Evolutionary conservation across 2,329 filamentous ascomycete species (phyloP).

Genomic region (Bipolaris cookei): DNA sequence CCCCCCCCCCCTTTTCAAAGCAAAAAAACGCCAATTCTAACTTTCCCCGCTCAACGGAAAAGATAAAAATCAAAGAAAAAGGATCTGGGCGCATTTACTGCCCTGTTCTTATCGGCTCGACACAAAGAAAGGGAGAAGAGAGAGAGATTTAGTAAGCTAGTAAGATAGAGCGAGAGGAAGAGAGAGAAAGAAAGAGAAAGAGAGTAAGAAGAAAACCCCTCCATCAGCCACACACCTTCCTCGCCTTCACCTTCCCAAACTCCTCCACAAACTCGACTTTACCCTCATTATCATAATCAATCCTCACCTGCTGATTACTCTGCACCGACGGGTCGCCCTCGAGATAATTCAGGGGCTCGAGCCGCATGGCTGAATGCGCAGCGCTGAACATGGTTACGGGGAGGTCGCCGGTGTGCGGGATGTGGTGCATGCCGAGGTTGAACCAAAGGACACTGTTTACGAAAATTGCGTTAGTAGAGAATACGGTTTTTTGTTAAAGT

Average conservation of each 20-base stretch:
- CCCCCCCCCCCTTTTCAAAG: too few species aligned
- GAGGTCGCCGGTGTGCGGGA: constrained; percentile 52
- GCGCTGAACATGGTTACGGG: constrained; percentile 62
- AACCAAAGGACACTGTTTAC: constrained; percentile 55
- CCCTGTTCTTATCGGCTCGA: not conserved
- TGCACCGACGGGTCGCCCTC: constrained; percentile 49
- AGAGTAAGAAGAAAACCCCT: not conserved
- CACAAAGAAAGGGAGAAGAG: not conserved
- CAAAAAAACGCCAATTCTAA: too few species aligned
- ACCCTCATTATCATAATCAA: constrained; percentile 42
- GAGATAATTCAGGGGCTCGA: constrained; percentile 57
- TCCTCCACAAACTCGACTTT: constrained; percentile 16
- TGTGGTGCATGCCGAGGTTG: constrained; percentile 61
- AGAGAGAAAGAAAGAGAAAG: not conserved
- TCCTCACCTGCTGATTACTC: constrained; percentile 52
- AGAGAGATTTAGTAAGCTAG: too few species aligned
- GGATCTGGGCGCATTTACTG: too few species aligned
- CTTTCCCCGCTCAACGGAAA: too few species aligned
- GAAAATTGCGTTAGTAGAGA: not conserved
- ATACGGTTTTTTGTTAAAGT: not conserved
- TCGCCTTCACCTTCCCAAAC: constrained; percentile 17
- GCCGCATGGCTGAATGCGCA: constrained; percentile 53
- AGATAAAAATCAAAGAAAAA: too few species aligned
- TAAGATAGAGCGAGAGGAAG: too few species aligned
- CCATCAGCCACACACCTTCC: not conserved